phyloP scores from a whole-genome alignment of 2,329 filamentous ascomycete species.

The Cytospora chrysosperma region DNA sequence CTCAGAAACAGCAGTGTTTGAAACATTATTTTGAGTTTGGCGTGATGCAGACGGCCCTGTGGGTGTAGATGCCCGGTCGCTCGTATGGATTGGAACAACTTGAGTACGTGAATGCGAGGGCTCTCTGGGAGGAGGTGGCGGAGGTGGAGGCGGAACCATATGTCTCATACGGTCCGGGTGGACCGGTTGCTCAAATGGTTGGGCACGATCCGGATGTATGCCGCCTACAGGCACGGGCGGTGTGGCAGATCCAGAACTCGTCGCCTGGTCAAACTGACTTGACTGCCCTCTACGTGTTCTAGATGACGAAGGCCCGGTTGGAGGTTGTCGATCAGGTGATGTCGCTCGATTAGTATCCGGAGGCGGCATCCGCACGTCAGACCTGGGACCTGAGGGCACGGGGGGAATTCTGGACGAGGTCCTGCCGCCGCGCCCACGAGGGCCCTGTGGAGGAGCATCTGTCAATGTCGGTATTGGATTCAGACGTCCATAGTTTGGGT shows the following conservation, averaged over 20 bases:
- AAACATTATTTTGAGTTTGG: conserved; percentile 29
- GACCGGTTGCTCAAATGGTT: conserved; percentile 42
- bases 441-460: conserved; percentile 53
- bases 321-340: conserved; percentile 51
- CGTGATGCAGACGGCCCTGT: conserved; percentile 30
- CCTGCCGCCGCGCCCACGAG: conserved; percentile 44
- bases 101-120: conserved; percentile 25
- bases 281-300: conserved; percentile 40
- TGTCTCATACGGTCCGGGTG: conserved; percentile 53
- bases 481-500: conserved; percentile 63
- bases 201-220: conserved; percentile 44
- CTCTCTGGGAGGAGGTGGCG: conserved; percentile 34
- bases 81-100: conserved; percentile 30
- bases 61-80: conserved; percentile 29
- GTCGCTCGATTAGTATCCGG: conserved; percentile 42
- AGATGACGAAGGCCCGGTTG: conserved; percentile 53
- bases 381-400: conserved; percentile 40
- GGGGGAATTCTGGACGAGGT: conserved; percentile 32
- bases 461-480: conserved; percentile 49
- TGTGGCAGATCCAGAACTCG: conserved; percentile 26
- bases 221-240: conserved; percentile 26
- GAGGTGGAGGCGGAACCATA: conserved; percentile 37
- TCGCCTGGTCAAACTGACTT: conserved; percentile 39
- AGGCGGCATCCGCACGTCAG: conserved; percentile 43
- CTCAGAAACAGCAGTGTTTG: conserved; percentile 32